These are phyloP conservation scores for Cutaneotrichosporon sp. DNA, from an alignment of 1,284 basidiomycete genomes.

Conservation along the genomic window DNA sequence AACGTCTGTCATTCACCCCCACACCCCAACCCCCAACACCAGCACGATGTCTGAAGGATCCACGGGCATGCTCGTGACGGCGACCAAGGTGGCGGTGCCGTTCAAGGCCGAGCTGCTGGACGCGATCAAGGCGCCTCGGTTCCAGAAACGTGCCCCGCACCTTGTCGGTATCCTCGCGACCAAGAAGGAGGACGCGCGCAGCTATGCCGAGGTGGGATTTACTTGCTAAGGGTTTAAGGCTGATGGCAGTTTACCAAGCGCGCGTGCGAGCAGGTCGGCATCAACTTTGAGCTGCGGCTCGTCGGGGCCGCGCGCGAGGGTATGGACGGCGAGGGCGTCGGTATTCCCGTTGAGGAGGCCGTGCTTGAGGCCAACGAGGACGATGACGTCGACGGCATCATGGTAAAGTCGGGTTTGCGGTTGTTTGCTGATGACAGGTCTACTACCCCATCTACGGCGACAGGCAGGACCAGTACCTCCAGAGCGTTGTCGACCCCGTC, in stretches of 20 bases:
- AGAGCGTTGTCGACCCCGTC: conserved; percentile 69
- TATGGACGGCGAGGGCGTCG: conserved; percentile 51
- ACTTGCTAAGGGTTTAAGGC: neutral
- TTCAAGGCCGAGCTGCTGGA: conserved; percentile 47
- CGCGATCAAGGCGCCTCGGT: conserved; percentile 29
- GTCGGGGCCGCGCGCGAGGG: conserved; percentile 55
- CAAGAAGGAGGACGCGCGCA: conserved; percentile 74
- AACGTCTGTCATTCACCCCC: neutral
- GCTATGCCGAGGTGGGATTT: conserved; percentile 65
- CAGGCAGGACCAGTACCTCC: conserved; percentile 85
- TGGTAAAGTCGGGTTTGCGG: conserved; percentile 63
- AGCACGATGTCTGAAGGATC: conserved; percentile 14
- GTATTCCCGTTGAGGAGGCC: conserved; percentile 82
- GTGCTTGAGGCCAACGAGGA: conserved; percentile 93
- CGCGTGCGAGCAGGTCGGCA: conserved; percentile 81
- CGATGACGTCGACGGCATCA: conserved; percentile 80
- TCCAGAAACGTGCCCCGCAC: conserved; percentile 54
- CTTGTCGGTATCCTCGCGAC: conserved; percentile 91
- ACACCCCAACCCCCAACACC: neutral
- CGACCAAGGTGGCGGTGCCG: conserved; percentile 46
- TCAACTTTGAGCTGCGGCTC: conserved; percentile 73
- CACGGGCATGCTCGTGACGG: conserved; percentile 45
- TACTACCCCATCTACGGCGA: conserved; percentile 89
- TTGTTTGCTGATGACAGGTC: conserved; percentile 55
- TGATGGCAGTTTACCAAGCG: conserved; percentile 67